Evolutionary conservation across 805 yeast genomes (phyloP), one percentile per base, ranked within the genome.

Genomic region (Lipomyces spencermartinsiae): DNA sequence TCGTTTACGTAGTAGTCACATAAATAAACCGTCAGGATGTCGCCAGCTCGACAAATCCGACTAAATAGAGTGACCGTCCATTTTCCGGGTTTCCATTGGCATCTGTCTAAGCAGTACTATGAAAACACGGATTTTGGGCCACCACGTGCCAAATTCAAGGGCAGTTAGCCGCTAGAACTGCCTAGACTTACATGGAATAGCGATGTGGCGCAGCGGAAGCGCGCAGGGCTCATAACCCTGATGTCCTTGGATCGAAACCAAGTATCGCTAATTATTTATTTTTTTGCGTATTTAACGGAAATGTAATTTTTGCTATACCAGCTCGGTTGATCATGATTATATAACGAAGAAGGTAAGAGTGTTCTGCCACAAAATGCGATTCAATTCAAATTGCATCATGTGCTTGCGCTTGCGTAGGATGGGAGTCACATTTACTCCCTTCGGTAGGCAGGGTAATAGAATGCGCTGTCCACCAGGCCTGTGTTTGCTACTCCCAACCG

Each of bases 151-250:
- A n/a, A n/a, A n/a, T n/a, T n/a, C n/a, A n/a, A n/a, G n/a, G n/a
- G n/a, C n/a, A n/a, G n/a, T n/a, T n/a, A n/a, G n/a, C n/a, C n/a
- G n/a, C n/a, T n/a, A n/a, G n/a, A n/a, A n/a, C n/a, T n/a, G n/a
- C n/a, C n/a, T n/a, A n/a, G n/a, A n/a, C n/a, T n/a, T n/a, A n/a
- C n/a, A 39, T 3, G 46, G 14, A 16, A 16, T 6, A 78, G 81
- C 81, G 81, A 74, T 75, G 79, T 79, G 81, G 82, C 82, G 82
- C 82, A 80, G 82, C 68, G 93, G 93, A 88, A 89, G 93, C 93
- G 93, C 92, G 92, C 92, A 87, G 93, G 93, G 93, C 93, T 89
- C 93, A 89, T 89, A 89, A 89, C 93, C 92, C 93, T 89, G 92
- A 89, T 86, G 93, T 87, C 93, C 90, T 85, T 81, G 91, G 93